These are phyloP conservation scores for Lenzites betulinus DNA, from an alignment of 768 basidiomycete genomes.

Conservation along the genomic window DNA sequence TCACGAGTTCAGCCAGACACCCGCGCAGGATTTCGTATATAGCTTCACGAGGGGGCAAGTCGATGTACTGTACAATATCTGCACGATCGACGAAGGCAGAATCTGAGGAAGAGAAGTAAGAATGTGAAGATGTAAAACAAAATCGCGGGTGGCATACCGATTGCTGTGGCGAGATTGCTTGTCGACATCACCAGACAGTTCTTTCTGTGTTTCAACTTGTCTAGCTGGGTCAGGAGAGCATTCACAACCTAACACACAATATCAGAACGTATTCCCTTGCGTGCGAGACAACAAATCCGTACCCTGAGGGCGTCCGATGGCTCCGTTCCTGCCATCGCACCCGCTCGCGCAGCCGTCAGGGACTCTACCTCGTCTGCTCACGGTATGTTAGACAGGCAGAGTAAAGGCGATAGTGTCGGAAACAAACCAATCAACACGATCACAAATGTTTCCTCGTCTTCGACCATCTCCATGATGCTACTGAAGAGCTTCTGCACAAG, in stretches of 20 bases:
- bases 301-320: slow-evolving; percentile 93
- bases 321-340: slow-evolving; percentile 93
- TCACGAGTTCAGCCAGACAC: slow-evolving; percentile 79
- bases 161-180: slow-evolving; percentile 92
- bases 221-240: slow-evolving; percentile 93
- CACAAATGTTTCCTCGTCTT: slow-evolving; percentile 90
- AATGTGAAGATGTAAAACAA: neutral
- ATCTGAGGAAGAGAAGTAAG: slow-evolving; percentile 48
- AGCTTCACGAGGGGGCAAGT: slow-evolving; percentile 87
- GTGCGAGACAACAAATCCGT: slow-evolving; percentile 25
- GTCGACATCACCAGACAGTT: slow-evolving; percentile 97
- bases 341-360: slow-evolving; percentile 90
- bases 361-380: slow-evolving; percentile 91
- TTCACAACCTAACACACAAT: slow-evolving; percentile 81
- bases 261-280: neutral
- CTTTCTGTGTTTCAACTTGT: slow-evolving; percentile 90
- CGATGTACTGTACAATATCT: slow-evolving; percentile 94
- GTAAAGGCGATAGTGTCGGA: neutral
- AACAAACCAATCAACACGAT: slow-evolving; percentile 86
- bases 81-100: slow-evolving; percentile 96
- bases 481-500: slow-evolving; percentile 92
- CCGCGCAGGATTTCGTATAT: slow-evolving; percentile 90
- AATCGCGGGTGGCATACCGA: slow-evolving; percentile 54
- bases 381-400: slow-evolving; percentile 5
- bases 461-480: slow-evolving; percentile 86